Conservation (phyloP, 495 filamentous ascomycete genomes). For the Podospora sp. region DNA sequence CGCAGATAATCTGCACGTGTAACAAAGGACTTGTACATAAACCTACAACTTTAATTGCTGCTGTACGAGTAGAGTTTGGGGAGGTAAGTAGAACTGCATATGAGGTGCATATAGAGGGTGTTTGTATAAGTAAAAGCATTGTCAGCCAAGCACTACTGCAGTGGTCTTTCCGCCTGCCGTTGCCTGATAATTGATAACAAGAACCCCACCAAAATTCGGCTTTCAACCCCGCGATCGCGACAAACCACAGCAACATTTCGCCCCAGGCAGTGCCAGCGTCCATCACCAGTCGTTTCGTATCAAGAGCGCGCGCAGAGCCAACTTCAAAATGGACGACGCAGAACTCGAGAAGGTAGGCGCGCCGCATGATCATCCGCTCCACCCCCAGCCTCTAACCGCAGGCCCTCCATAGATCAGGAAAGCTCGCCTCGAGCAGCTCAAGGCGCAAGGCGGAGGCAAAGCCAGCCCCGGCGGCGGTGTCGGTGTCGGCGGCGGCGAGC, state of each 20-base stretch:
- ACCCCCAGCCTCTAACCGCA: background rate
- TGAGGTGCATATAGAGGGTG: background rate
- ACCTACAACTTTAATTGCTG: background rate
- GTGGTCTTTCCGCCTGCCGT: background rate
- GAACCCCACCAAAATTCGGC: slow-evolving; percentile 23
- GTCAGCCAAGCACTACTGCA: background rate
- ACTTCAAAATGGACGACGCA: slow-evolving; percentile 71
- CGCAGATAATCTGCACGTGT: background rate
- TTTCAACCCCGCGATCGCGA: slow-evolving; percentile 30
- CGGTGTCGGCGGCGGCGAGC: slow-evolving; percentile 56
- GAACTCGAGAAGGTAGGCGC: slow-evolving; percentile 76
- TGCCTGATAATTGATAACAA: background rate
- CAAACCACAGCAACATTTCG: background rate
- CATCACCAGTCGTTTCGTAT: background rate
- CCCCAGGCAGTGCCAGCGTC: slow-evolving; percentile 12
- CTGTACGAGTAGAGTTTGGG: slow-evolving; percentile 9
- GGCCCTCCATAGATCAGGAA: slow-evolving; percentile 70
- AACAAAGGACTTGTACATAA: slow-evolving; percentile 8
- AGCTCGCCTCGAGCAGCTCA: slow-evolving; percentile 89
- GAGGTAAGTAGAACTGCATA: slow-evolving; percentile 1
- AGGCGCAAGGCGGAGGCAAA: slow-evolving; percentile 62
- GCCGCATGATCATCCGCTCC: background rate
- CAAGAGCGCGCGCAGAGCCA: background rate
- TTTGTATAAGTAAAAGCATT: background rate
- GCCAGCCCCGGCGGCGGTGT: slow-evolving; percentile 52